A percentile compares a stretch with the other conserved stretches of the same genome.
Conservation (phyloP, 2,329 filamentous ascomycete species). For the Rutstroemia sp. region DNA sequence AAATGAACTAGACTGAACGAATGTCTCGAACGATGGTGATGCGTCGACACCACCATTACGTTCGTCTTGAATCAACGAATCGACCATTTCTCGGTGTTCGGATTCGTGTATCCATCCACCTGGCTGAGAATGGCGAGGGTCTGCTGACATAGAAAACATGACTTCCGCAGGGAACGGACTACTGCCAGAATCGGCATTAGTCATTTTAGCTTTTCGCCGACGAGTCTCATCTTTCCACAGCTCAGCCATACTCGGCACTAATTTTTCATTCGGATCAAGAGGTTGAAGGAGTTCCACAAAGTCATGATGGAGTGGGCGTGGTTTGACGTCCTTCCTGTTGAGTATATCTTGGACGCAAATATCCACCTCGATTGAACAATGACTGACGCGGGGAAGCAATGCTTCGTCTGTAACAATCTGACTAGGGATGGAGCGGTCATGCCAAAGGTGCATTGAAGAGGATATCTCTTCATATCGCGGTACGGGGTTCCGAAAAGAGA, state of each 20-base stretch:
- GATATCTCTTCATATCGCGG: slow-evolving; percentile 59
- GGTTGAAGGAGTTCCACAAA: slow-evolving; percentile 69
- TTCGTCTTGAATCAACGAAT: slow-evolving; percentile 58
- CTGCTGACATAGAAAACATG: slow-evolving; percentile 82
- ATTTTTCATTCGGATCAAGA: slow-evolving; percentile 60
- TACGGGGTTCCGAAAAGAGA: slow-evolving; percentile 68
- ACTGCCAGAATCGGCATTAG: slow-evolving; percentile 53
- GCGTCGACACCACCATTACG: slow-evolving; percentile 38
- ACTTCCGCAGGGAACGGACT: slow-evolving; percentile 77
- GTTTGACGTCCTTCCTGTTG: slow-evolving; percentile 69
- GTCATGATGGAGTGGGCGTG: slow-evolving; percentile 77
- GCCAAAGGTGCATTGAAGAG: slow-evolving; percentile 64
- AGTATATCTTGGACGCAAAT: slow-evolving; percentile 81
- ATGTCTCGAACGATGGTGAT: slow-evolving; percentile 55
- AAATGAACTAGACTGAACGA: slow-evolving; percentile 47
- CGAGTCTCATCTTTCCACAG: slow-evolving; percentile 87
- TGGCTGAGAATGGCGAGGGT: slow-evolving; percentile 62
- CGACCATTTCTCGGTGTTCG: slow-evolving; percentile 64
- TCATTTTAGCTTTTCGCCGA: slow-evolving; percentile 66
- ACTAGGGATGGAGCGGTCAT: slow-evolving; percentile 61
- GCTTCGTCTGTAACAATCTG: slow-evolving; percentile 54
- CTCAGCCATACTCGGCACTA: slow-evolving; percentile 90
- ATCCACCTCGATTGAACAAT: slow-evolving; percentile 86
- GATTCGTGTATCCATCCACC: slow-evolving; percentile 91
- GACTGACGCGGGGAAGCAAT: slow-evolving; percentile 67